phyloP scores from a whole-genome alignment of 2,329 filamentous ascomycete species.

The Ilyonectria mors-panacis region DNA sequence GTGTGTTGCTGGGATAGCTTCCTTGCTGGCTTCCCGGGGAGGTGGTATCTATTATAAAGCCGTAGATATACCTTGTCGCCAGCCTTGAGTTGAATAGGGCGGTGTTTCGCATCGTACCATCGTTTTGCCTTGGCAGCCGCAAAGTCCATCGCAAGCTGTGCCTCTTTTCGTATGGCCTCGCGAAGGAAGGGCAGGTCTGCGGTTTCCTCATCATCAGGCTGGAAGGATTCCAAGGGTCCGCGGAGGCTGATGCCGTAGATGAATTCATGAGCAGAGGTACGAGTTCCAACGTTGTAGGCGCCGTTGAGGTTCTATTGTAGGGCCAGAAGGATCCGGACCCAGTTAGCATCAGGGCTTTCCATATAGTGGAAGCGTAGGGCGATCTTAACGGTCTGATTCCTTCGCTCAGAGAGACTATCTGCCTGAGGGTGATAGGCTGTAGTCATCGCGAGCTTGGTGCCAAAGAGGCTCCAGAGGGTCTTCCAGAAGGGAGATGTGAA shows the following conservation, averaged over 20 bases:
- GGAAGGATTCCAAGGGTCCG: constrained; percentile 1
- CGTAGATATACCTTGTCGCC: constrained; percentile 8
- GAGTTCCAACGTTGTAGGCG: not conserved
- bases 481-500: too few relatives aligned
- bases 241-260: constrained; percentile 2
- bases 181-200: not conserved
- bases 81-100: not conserved
- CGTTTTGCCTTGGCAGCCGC: constrained; percentile 14
- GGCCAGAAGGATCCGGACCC: not conserved
- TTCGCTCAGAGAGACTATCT: constrained; percentile 6
- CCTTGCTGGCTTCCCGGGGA: not conserved
- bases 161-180: constrained; percentile 3
- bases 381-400: constrained; percentile 19
- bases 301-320: not conserved
- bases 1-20: constrained; percentile 8
- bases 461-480: too few relatives aligned
- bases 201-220: not conserved
- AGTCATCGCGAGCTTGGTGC: not conserved
- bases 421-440: constrained; percentile 9
- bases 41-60: constrained; percentile 6
- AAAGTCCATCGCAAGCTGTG: constrained; percentile 11
- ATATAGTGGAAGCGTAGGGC: constrained; percentile 8
- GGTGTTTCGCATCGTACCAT: constrained; percentile 17
- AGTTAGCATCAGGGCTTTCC: constrained; percentile 7
- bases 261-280: not conserved